phyloP scores from a whole-genome alignment of 2,329 filamentous ascomycete species.

The Pseudogymnoascus sp. region DNA sequence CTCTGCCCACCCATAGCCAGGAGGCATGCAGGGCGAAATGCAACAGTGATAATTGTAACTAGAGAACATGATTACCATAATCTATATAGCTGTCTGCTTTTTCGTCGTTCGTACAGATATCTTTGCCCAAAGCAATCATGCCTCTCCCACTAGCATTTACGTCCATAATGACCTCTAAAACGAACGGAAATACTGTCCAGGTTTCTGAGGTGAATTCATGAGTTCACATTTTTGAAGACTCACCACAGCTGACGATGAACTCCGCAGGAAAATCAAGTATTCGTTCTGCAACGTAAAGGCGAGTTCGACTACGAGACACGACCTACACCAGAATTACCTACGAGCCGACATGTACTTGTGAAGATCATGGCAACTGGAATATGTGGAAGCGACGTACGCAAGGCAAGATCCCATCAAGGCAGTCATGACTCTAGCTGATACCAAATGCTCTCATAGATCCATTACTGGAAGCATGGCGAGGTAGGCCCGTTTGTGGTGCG shows the following conservation, averaged over 20 bases:
- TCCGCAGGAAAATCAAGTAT: background rate
- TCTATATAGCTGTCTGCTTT: background rate
- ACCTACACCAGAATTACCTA: constrained; percentile 2
- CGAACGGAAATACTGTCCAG: background rate
- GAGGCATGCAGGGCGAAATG: background rate
- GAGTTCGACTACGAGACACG: constrained; percentile 12
- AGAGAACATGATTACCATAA: background rate
- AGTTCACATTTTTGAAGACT: background rate
- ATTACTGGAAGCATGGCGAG: constrained; percentile 36
- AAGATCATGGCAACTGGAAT: constrained; percentile 41
- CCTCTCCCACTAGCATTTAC: background rate
- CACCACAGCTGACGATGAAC: background rate
- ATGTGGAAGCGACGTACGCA: constrained; percentile 52
- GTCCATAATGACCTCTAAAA: background rate
- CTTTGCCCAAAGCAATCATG: background rate
- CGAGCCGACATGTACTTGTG: constrained; percentile 10
- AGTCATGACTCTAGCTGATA: background rate
- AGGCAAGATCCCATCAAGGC: background rate
- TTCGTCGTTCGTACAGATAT: background rate
- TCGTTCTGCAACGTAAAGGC: constrained; percentile 6
- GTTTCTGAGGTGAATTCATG: background rate
- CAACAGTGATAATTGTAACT: background rate
- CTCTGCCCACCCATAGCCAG: background rate
- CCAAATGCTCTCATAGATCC: background rate
- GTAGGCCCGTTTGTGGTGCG: constrained; percentile 39